Base-by-base conservation (phyloP, 2,329 filamentous ascomycete genomes). In the Fusarium tanahbumbuense region DNA sequence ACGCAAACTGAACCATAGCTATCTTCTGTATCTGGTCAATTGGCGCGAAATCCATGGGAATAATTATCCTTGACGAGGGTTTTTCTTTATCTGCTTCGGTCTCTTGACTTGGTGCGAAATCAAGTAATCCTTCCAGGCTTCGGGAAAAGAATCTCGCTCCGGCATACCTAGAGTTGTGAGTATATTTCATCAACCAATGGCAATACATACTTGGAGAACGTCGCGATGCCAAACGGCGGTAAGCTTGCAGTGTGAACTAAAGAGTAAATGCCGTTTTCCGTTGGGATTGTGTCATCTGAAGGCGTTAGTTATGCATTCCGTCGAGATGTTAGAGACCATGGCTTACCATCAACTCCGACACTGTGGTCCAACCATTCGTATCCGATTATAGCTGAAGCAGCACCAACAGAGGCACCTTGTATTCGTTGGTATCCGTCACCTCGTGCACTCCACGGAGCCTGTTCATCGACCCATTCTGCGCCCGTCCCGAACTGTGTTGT, bases 361-460 rank as follows among this genome's bases (percentile, higher is more conserved):
- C 81, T 76, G 25, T 77, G 58, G 30, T 79, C 76, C 7, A 85
- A 56, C 83, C 83, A 85, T 7, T 78, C 70, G 60, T 85, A 85
- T 1, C 78, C 77, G 15, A 78, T 77, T 10, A 82, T 52, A 3
- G 79, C 78, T 11, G 77, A 78, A 1, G 68, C 82, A 41, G 80
- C 80, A 10, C 84, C 84, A 25, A 77, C 75, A 6, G 79, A 81
- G 22, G 77, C 80, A 2, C 79, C 79, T 0, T 68, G 73, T 0
- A 80, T 65, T 1, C 63, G 69, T 32, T 82, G 81, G 41, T 84
- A 85, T 1, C 81, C 81, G 68, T 88, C 86, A 0, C 81, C 86
- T 37, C 83, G 76, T 6, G 83, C 80, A 53, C 80, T 85, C 76
- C 82, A 82, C 0, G 83, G 83, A n/a, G 80, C 78, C 18, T 76